Base-by-base conservation (phyloP, 305 asterid species). In the Fraxinus platypoda region DNA sequence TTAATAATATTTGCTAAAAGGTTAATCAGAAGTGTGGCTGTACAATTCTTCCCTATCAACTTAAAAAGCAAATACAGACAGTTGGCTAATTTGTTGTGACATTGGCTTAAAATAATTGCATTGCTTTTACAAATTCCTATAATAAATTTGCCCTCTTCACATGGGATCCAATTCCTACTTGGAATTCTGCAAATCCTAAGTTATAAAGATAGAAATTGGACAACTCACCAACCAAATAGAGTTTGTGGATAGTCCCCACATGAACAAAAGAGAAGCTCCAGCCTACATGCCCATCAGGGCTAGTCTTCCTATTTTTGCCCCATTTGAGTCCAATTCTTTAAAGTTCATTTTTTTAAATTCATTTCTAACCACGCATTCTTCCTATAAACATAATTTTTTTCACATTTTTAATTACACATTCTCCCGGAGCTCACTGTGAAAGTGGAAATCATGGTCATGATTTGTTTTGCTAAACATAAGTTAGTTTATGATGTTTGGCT, bases 211-310 rank as follows among this genome's bases (percentile, higher is more conserved):
- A 72, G 68, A 72, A 73, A 62, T 62, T 75, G 75, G 84, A 85
- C 90, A 82, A 80, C 87, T 82, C 82, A 87, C 34, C 81, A 82
- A 77, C 78, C 78, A 76, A 75, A 77, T 46, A 46, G 15, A 74
- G 54, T 25, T 30, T 46, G 57, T 46, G 26, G 21, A 66, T 70
- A 59, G 62, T 52, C 62, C 62, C 21, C 5, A 52, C 23, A 17
- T 52, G 62, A 52, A n/a, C 62, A 52, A 52, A n/a, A 52, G 62
- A 52, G 23, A 52, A 52, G 62, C 8, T 7, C 62, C 1, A 77
- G 38, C 76, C 73, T 31, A 79, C 35, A 77, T 82, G 81, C 83
- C 75, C 66, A 82, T 80, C 17, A 75, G 76, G 80, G 84, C 74
- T 41, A 33, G 43, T 78, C 15, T 75, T 77, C 31, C 64, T 72